Conservation (phyloP, 202 grass and related monocot species). For the Setaria italica region DNA sequence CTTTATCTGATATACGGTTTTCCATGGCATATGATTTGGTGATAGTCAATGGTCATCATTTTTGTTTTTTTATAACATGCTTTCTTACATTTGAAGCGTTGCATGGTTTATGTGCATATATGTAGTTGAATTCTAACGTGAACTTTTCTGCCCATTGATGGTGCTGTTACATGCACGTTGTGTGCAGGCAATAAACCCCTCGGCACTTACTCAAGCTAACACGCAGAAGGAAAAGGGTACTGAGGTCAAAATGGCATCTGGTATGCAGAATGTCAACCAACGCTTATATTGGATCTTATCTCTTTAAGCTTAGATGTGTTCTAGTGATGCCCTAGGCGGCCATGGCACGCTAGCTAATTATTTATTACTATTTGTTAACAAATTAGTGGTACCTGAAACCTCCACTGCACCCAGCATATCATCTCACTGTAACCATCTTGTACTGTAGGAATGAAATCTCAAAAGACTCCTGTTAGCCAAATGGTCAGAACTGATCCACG, state of each 20-base stretch:
- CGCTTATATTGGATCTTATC: conserved; percentile 4
- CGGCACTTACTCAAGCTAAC: conserved; percentile 52
- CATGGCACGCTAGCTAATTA: conserved; percentile 1
- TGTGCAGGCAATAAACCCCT: conserved; percentile 52
- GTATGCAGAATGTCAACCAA: conserved; percentile 49
- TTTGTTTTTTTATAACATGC: not conserved
- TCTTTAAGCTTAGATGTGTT: conserved; percentile 28
- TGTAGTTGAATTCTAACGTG: conserved; percentile 17
- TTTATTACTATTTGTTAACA: conserved; percentile 23
- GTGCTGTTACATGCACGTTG: conserved; percentile 41
- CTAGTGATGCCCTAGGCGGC: not conserved
- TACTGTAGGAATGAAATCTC: conserved; percentile 67
- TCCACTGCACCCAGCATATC: not conserved
- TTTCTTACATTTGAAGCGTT: conserved; percentile 13
- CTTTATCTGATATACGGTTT: conserved; percentile 17
- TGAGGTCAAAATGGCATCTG: conserved; percentile 53
- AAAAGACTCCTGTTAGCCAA: conserved; percentile 76
- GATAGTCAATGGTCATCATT: conserved; percentile 24
- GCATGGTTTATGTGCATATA: conserved; percentile 22
- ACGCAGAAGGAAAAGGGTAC: conserved; percentile 68
- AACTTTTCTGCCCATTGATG: conserved; percentile 22
- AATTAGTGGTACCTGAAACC: conserved; percentile 5
- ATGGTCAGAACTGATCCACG: conserved; percentile 91
- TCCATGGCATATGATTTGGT: not conserved
- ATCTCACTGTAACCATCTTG: conserved; percentile 39